Conservation (phyloP, 148 eudicot species). For the Camellia lanceoleosa region DNA sequence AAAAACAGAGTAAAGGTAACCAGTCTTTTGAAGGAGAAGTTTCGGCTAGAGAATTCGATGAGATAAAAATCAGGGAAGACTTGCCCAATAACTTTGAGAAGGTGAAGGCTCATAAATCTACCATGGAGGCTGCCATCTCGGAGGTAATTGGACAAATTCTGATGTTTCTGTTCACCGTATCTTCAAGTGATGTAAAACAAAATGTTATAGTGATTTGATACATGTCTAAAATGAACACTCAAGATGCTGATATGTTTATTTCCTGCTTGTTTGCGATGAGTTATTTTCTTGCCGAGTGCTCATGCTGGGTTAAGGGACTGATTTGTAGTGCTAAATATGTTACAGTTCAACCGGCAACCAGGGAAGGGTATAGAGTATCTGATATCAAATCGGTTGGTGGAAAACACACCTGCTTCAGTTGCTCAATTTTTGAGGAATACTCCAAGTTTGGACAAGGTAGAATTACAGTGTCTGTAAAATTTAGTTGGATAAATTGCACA, state of each 20-base stretch:
- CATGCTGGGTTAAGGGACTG: background rate
- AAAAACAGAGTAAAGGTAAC: conserved; percentile 41
- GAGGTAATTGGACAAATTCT: conserved; percentile 48
- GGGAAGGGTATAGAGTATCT: conserved; percentile 78
- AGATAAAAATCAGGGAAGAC: conserved; percentile 47
- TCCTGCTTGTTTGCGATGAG: background rate
- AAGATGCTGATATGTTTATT: background rate
- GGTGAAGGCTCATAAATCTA: conserved; percentile 94
- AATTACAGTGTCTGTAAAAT: background rate
- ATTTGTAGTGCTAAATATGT: conserved; percentile 13
- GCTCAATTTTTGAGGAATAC: conserved; percentile 87
- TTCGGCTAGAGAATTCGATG: conserved; percentile 45
- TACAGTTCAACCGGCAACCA: conserved; percentile 83
- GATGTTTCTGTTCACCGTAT: background rate
- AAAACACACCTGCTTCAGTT: conserved; percentile 76
- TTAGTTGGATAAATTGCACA: background rate
- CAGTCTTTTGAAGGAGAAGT: conserved; percentile 39
- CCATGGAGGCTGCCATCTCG: conserved; percentile 80
- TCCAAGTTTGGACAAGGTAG: conserved; percentile 77
- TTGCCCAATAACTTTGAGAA: conserved; percentile 76
- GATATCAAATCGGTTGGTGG: conserved; percentile 79
- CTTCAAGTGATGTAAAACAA: background rate
- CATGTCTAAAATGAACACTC: background rate
- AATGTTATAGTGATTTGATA: background rate
- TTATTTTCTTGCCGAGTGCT: background rate